These are phyloP conservation scores for Fusarium proliferatum DNA, from an alignment of 2,329 filamentous ascomycete genomes.

Conservation along the genomic window DNA sequence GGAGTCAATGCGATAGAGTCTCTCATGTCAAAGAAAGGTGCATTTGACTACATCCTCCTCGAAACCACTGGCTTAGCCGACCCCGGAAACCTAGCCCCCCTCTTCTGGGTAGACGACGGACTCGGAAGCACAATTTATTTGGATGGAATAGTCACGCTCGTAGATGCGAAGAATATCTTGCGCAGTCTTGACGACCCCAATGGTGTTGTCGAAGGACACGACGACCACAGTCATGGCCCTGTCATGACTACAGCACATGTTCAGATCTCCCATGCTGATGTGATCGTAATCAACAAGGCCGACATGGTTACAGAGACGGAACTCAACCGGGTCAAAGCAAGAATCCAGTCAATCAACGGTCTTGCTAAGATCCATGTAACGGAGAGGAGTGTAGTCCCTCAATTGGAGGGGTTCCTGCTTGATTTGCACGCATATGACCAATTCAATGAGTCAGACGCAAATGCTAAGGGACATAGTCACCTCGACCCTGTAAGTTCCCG, in stretches of 20 bases:
- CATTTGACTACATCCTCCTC: constrained; percentile 96
- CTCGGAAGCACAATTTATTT: constrained; percentile 95
- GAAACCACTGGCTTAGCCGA: constrained; percentile 97
- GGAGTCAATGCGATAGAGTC: constrained; percentile 96
- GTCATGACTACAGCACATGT: constrained; percentile 92
- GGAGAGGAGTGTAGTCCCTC: constrained; percentile 80
- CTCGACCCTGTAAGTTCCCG: constrained; percentile 77
- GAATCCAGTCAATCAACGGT: constrained; percentile 88
- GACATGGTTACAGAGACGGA: constrained; percentile 81
- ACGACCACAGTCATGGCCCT: constrained; percentile 68
- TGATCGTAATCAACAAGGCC: constrained; percentile 92
- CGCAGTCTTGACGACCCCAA: constrained; percentile 80
- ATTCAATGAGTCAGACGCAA: constrained; percentile 77
- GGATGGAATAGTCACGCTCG: constrained; percentile 94
- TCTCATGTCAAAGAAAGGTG: constrained; percentile 91
- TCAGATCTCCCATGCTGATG: constrained; percentile 96
- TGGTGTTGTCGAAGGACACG: constrained; percentile 63
- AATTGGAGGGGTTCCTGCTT: constrained; percentile 85
- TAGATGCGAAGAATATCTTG: constrained; percentile 94
- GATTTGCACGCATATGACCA: constrained; percentile 94
- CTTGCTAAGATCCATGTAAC: constrained; percentile 88
- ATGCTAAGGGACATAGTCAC: constrained; percentile 85
- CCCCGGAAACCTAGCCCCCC: constrained; percentile 91
- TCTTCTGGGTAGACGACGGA: constrained; percentile 98
- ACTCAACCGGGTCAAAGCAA: constrained; percentile 73